Conservation (phyloP, 2,329 filamentous ascomycete species). For the Fusarium proliferatum region DNA sequence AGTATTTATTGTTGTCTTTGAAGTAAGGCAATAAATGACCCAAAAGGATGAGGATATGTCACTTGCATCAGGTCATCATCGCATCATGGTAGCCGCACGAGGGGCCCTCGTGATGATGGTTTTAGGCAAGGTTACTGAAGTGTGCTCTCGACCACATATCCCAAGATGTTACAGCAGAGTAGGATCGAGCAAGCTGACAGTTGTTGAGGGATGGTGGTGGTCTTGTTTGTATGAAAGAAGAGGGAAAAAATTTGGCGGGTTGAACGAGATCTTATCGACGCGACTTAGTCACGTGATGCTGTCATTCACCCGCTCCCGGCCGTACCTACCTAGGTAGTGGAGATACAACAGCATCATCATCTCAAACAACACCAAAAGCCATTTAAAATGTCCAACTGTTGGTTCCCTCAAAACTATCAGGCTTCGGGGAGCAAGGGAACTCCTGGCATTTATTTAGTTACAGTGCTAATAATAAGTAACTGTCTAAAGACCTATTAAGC, state of each 20-base stretch:
- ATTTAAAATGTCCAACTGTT: neutral
- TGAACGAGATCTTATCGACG: conserved; percentile 29
- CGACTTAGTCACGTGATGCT: conserved; percentile 41
- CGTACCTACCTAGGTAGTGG: neutral
- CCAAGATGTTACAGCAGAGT: conserved; percentile 60
- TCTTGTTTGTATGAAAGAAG: conserved; percentile 53
- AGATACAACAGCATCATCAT: neutral
- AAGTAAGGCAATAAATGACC: conserved; percentile 7
- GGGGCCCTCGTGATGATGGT: conserved; percentile 77
- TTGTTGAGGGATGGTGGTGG: conserved; percentile 56
- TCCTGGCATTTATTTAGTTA: neutral
- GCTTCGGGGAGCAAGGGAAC: neutral
- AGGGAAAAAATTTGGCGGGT: conserved; percentile 38
- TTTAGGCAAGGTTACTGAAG: conserved; percentile 69
- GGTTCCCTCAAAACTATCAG: neutral
- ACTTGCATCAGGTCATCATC: conserved; percentile 76
- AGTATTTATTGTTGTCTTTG: neutral
- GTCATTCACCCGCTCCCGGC: too few species aligned
- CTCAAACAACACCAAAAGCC: neutral
- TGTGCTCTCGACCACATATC: conserved; percentile 69
- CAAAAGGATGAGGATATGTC: conserved; percentile 55
- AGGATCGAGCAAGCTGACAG: conserved; percentile 51
- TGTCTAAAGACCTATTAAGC: neutral
- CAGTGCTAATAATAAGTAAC: neutral
- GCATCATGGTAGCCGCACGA: conserved; percentile 72